Percentiles rank a stretch among this genome's conserved stretches.
These are phyloP conservation scores for Ligustrum vulgare DNA, from an alignment of 257 asterid genomes.

Conservation along the genomic window DNA sequence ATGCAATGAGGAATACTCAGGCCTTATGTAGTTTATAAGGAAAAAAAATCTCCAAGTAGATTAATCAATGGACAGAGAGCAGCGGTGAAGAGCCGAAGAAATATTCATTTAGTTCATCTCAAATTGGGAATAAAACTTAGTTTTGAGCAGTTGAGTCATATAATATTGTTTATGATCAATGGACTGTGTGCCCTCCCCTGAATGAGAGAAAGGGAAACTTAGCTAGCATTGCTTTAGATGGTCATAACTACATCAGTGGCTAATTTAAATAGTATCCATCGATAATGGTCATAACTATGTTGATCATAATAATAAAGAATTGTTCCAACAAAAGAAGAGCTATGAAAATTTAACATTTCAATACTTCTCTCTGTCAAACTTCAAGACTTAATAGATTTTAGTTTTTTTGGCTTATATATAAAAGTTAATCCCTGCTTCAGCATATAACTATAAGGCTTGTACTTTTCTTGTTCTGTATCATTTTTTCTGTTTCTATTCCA, in stretches of 20 bases:
- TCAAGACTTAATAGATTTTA: not conserved
- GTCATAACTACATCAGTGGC: conserved; percentile 13
- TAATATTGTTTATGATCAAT: conserved; percentile 51
- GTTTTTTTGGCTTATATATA: not conserved
- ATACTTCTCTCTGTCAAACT: not conserved
- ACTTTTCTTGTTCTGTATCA: not conserved
- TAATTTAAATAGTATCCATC: not conserved
- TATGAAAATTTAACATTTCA: not conserved
- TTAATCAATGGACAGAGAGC: not conserved
- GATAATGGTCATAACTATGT: not conserved
- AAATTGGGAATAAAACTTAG: not conserved
- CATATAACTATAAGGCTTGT: not conserved
- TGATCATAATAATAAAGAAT: not conserved
- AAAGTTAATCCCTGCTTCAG: not conserved
- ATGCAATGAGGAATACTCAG: not conserved
- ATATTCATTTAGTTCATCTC: not conserved
- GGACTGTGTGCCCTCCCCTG: conserved; percentile 62
- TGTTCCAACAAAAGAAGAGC: not conserved
- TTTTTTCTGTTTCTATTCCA: not conserved
- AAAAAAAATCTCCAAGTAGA: not conserved
- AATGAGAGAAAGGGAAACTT: conserved; percentile 64
- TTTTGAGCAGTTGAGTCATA: conserved; percentile 76
- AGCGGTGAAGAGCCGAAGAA: too few relatives aligned
- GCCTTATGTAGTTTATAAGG: not conserved
- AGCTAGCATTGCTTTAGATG: conserved; percentile 64